Percentiles rank a stretch among this genome's conserved stretches.
Conservation (phyloP, 2,329 filamentous ascomycete species). For the Coleophoma eucalyptorum region DNA sequence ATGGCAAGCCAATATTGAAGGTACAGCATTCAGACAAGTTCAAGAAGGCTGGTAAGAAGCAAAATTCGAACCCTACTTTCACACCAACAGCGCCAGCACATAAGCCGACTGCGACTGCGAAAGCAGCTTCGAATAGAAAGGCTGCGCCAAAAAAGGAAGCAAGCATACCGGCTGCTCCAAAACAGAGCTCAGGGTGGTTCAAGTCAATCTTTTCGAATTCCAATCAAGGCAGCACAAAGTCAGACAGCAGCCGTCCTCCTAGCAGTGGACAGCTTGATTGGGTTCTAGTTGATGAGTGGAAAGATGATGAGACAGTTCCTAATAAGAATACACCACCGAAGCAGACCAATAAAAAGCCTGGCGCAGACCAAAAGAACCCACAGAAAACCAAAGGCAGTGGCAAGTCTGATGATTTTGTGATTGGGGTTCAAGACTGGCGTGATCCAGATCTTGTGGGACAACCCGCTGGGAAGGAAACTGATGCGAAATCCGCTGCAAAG, state of each 20-base stretch:
- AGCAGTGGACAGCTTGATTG: constrained; percentile 73
- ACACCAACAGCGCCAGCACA: constrained; percentile 20
- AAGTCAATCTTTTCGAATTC: constrained; percentile 36
- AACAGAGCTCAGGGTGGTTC: constrained; percentile 37
- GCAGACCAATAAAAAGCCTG: constrained; percentile 35
- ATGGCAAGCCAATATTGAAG: constrained; percentile 52
- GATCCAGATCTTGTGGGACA: constrained; percentile 67
- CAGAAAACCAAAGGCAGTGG: constrained; percentile 14
- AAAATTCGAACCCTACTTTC: constrained; percentile 20
- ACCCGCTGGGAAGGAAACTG: constrained; percentile 18
- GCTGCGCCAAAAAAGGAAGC: constrained; percentile 14
- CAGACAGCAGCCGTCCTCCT: constrained; percentile 60
- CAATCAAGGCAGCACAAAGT: constrained; percentile 23
- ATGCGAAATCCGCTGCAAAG: constrained; percentile 12
- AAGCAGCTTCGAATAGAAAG: constrained; percentile 26
- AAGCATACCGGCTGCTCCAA: constrained; percentile 11
- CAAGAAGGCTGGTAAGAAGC: constrained; percentile 22
- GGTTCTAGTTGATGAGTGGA: constrained; percentile 65
- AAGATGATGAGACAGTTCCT: constrained; percentile 41
- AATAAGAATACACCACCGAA: constrained; percentile 36
- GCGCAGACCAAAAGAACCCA: constrained; percentile 23
- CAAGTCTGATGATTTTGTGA: constrained; percentile 62
- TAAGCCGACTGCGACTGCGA: constrained; percentile 24
- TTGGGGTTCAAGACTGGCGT: constrained; percentile 84
- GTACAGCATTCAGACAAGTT: constrained; percentile 38